Percentiles rank a stretch among this genome's conserved stretches.
phyloP scores from a whole-genome alignment of 2,329 filamentous ascomycete species.

The Talaromyces verruculosus region DNA sequence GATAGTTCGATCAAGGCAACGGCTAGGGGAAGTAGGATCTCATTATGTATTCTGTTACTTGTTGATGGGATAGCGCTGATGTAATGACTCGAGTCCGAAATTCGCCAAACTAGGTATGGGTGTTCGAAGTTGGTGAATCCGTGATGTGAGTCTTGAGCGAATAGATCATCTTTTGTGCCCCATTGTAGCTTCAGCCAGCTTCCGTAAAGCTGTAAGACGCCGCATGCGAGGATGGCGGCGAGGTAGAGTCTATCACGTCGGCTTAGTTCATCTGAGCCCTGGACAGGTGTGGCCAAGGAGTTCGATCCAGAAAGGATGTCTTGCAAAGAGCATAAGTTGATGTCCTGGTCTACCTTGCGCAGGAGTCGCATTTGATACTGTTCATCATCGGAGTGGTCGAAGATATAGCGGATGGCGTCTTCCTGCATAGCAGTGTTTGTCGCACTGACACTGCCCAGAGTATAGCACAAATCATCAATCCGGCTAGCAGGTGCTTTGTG shows the following conservation, averaged over 20 bases:
- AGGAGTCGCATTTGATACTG: background rate
- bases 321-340: background rate
- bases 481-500: background rate
- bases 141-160: background rate
- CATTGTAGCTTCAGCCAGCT: slow-evolving; percentile 26
- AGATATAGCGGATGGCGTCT: background rate
- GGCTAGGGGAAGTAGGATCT: slow-evolving; percentile 23
- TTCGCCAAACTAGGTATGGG: slow-evolving; percentile 16
- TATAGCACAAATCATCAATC: background rate
- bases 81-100: background rate
- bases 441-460: background rate
- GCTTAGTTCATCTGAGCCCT: slow-evolving; percentile 3
- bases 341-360: background rate
- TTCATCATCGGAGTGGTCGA: background rate
- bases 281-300: background rate
- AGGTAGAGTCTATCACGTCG: slow-evolving; percentile 21
- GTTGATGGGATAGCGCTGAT: background rate
- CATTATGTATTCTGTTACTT: slow-evolving; percentile 14
- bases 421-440: background rate
- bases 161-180: slow-evolving; percentile 24
- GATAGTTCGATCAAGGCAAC: slow-evolving; percentile 25
- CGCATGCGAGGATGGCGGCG: slow-evolving; percentile 23
- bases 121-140: slow-evolving; percentile 2
- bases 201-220: slow-evolving; percentile 27
- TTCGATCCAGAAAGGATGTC: slow-evolving; percentile 4